phyloP scores from a whole-genome alignment of 23 red algal species.

The Gracilaria domingensis region DNA sequence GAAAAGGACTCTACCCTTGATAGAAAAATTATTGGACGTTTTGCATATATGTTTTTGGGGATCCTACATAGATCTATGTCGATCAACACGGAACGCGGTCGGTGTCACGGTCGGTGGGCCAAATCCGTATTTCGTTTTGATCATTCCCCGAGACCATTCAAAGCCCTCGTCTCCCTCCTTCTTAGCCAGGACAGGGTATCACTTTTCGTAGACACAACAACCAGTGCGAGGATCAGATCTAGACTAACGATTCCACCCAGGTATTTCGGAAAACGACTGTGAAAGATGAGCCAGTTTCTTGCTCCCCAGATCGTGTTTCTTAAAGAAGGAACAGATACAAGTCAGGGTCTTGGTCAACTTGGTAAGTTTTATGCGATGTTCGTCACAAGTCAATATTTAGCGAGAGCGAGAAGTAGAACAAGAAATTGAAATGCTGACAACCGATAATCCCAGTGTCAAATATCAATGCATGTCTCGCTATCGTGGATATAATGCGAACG shows the following conservation, averaged over 20 bases:
- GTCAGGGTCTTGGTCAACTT: constrained; percentile 94
- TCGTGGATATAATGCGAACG: constrained; percentile 93
- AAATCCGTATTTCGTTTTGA: too few species aligned
- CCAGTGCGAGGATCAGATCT: neutral
- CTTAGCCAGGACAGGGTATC: too few species aligned
- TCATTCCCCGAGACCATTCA: too few species aligned
- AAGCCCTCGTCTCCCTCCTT: too few species aligned
- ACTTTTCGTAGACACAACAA: neutral
- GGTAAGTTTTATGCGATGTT: constrained; percentile 18
- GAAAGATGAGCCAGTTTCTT: constrained; percentile 76
- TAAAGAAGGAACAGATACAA: constrained; percentile 96
- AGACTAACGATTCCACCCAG: neutral
- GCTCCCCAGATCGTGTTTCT: constrained; percentile 96
- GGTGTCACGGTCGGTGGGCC: too few species aligned
- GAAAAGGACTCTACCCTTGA: neutral
- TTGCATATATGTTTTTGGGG: too few species aligned
- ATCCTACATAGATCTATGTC: too few species aligned
- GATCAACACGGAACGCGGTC: too few species aligned
- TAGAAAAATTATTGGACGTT: neutral
- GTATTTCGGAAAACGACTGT: neutral
- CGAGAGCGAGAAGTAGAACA: neutral
- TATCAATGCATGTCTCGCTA: constrained; percentile 95
- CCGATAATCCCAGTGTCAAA: constrained; percentile 76
- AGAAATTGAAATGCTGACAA: neutral
- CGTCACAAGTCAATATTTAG: neutral